Percentiles rank a stretch among this genome's conserved stretches.
Evolutionary conservation across 805 yeast genomes (phyloP).

Genomic region (Teunomyces barrocoloradensis): DNA sequence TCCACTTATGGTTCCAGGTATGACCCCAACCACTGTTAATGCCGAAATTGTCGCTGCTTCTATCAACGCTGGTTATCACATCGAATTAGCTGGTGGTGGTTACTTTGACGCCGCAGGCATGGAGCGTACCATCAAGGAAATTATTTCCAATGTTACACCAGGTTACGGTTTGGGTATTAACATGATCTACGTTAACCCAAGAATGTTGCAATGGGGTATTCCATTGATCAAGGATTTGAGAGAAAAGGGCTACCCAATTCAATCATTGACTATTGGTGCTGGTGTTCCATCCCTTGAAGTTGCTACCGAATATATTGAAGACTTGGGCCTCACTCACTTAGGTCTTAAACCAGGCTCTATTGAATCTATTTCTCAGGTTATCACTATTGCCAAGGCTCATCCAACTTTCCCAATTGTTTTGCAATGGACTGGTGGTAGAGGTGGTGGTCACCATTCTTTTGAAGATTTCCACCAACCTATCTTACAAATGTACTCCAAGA

Average conservation of each 20-base stretch:
- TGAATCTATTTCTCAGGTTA: conserved; percentile 83
- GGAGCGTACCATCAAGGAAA: conserved; percentile 71
- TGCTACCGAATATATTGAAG: conserved; percentile 92
- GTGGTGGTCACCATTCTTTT: conserved; percentile 99
- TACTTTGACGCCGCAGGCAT: conserved; percentile 74
- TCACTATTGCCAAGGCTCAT: conserved; percentile 90
- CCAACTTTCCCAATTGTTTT: conserved; percentile 95
- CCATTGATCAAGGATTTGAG: conserved; percentile 90
- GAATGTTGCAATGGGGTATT: conserved; percentile 98
- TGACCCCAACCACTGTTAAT: conserved; percentile 97
- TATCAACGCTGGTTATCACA: conserved; percentile 93
- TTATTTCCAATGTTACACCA: conserved; percentile 64
- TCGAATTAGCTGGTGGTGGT: conserved; percentile 99
- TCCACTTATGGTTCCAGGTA: conserved; percentile 97
- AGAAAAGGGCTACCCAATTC: conserved; percentile 91
- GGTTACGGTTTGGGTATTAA: conserved; percentile 92
- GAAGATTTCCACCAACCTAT: conserved; percentile 99
- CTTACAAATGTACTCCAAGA: conserved; percentile 90
- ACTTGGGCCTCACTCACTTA: conserved; percentile 87
- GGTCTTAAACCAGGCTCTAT: conserved; percentile 98
- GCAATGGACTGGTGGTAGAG: conserved; percentile 99
- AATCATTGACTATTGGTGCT: conserved; percentile 96
- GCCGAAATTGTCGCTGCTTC: conserved; percentile 94
- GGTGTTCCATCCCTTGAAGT: conserved; percentile 99
- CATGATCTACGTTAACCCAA: conserved; percentile 93